Percentiles rank a stretch among this genome's conserved stretches.
Conservation (phyloP, 306 rosid genomes). For the Medicago arabica region DNA sequence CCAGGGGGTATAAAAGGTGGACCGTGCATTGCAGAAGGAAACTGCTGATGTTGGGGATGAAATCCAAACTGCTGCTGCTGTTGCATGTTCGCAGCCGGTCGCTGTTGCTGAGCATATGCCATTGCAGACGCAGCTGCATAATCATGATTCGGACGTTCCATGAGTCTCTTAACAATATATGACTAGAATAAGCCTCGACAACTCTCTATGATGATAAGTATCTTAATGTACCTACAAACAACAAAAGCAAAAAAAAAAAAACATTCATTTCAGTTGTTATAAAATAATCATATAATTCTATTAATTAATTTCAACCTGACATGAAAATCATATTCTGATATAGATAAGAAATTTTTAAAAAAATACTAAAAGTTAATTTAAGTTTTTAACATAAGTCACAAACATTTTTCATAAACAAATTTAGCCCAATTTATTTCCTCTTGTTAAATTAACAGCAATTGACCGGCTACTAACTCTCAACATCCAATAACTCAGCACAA, state of each 20-base stretch:
- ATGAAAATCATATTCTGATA: neutral
- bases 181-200: neutral
- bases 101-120: slow-evolving; percentile 89
- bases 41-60: slow-evolving; percentile 90
- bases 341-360: too few relatives aligned
- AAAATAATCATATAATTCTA: neutral
- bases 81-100: slow-evolving; percentile 67
- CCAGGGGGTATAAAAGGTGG: slow-evolving; percentile 87
- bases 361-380: neutral
- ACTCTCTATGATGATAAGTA: neutral
- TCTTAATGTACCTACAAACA: slow-evolving; percentile 42
- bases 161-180: slow-evolving; percentile 31
- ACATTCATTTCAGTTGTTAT: neutral
- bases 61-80: slow-evolving; percentile 81
- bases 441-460: neutral
- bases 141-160: slow-evolving; percentile 92
- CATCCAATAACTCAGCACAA: neutral
- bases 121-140: slow-evolving; percentile 81
- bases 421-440: neutral
- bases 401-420: neutral
- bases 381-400: too few relatives aligned
- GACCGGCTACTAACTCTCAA: neutral
- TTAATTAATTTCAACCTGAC: neutral
- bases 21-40: slow-evolving; percentile 73
- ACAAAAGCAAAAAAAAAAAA: neutral